Conservation (phyloP, 805 yeast species). For the Wickerhamiella vanderwaltii region DNA sequence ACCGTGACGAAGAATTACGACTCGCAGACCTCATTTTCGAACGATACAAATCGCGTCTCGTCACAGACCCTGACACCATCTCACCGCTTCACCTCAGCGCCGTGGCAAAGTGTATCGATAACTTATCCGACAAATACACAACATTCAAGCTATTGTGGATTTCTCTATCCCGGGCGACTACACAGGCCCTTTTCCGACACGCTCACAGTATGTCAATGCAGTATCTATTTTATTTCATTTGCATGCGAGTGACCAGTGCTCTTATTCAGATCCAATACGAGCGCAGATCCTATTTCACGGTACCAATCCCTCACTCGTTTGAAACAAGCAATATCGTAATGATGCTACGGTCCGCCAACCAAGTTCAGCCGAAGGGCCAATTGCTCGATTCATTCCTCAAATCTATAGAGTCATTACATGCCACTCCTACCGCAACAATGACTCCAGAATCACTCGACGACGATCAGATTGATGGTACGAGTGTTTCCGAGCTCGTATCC, state of each 20-base stretch:
- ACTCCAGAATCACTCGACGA: slow-evolving; percentile 5
- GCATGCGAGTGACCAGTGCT: slow-evolving; percentile 8
- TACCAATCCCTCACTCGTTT: slow-evolving; percentile 4
- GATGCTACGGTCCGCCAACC: slow-evolving; percentile 5
- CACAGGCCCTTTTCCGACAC: slow-evolving; percentile 4
- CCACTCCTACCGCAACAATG: background rate
- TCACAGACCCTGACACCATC: background rate
- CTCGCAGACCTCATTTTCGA: slow-evolving; percentile 2
- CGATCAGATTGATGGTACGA: background rate
- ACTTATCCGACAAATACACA: slow-evolving; percentile 6
- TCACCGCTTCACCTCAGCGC: background rate
- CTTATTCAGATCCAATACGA: slow-evolving; percentile 6
- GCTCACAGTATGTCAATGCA: slow-evolving; percentile 5
- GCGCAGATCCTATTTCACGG: slow-evolving; percentile 3
- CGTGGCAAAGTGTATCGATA: background rate
- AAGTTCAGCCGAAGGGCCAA: slow-evolving; percentile 1
- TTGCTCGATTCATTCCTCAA: slow-evolving; percentile 6
- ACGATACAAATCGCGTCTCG: background rate
- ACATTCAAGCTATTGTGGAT: slow-evolving; percentile 1
- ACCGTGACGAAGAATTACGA: slow-evolving; percentile 2
- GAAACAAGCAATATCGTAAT: slow-evolving; percentile 7
- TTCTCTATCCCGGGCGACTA: background rate
- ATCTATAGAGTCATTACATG: slow-evolving; percentile 1
- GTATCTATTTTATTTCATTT: slow-evolving; percentile 3
- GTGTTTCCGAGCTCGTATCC: background rate